Evolutionary conservation across 257 asterid species (phyloP), one percentile per base, ranked within the genome.

Genomic region (Verbena officinalis): DNA sequence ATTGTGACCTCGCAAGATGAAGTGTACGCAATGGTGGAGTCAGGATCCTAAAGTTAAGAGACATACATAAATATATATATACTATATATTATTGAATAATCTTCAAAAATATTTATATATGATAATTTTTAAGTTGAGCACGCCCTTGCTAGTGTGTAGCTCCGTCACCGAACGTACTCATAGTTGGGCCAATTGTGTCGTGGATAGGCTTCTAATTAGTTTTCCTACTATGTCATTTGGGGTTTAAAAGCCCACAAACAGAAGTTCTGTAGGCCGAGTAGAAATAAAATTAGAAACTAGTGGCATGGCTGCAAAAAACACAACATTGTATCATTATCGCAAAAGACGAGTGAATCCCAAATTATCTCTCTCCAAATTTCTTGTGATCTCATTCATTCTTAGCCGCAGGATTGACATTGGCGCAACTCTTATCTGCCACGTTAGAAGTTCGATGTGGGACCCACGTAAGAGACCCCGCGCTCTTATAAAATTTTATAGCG

Each of bases 351-450:
- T 68, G 17, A 0, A 4, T 9, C 11, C n/a, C 9, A 1, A 15
- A 9, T 5, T 15, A 3, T 0, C 7, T 0, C 6, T 46, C 19
- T 20, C 42, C 1, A n/a, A 9, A 65, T 36, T 45, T 16, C 39
- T 48, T 54, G 45, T 65, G 77, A 77, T 53, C 73, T 75, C 62
- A 68, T 48, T 22, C 36, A 46, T 56, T 73, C 74, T 30, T 71
- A 65, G 84, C 86, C 81, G 75, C 75, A 77, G 67, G 85, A 69
- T 67, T 61, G 49, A 33, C 24, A 51, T 30, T 15, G 55, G 72
- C 11, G 68, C 34, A 40, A 23, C 65, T 78, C 95, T 90, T 90
- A 90, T 90, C 97, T 82, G 86, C 95, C 86, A 90, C 86, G 91
- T 69, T 46, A 52, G 65, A 58, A 8, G 23, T 11, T 43, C 5